These are phyloP conservation scores for Coniochaeta sp. DNA, from an alignment of 2,329 filamentous ascomycete genomes.

Conservation along the genomic window DNA sequence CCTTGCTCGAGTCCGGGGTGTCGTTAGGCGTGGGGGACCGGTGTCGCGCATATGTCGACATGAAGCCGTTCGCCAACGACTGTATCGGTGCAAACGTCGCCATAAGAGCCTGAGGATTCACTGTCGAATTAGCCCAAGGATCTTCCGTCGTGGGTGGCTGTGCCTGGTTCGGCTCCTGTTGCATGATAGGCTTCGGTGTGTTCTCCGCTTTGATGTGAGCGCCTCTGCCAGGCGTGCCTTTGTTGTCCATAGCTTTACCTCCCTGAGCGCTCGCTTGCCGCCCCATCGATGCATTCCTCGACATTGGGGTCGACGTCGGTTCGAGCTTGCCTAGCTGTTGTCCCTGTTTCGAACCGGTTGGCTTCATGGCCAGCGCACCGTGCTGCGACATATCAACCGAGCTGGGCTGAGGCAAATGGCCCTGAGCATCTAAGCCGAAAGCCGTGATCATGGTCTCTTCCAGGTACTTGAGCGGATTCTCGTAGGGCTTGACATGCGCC, in stretches of 20 bases:
- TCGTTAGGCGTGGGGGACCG: constrained; percentile 53
- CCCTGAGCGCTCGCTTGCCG: constrained; percentile 38
- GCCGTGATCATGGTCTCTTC: constrained; percentile 40
- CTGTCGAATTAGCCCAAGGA: constrained; percentile 30
- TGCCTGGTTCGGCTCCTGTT: constrained; percentile 16
- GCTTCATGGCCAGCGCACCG: constrained; percentile 28
- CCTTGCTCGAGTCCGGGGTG: constrained; percentile 58
- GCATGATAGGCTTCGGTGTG: constrained; percentile 22
- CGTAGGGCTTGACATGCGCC: constrained; percentile 49
- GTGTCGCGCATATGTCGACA: constrained; percentile 47
- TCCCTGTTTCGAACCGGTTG: constrained; percentile 38
- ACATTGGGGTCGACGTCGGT: constrained; percentile 39
- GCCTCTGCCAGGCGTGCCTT: constrained; percentile 9
- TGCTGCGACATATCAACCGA: constrained; percentile 15
- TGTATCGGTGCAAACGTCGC: constrained; percentile 33
- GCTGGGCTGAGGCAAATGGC: constrained; percentile 29
- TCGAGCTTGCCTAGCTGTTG: constrained; percentile 32
- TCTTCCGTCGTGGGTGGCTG: constrained; percentile 12
- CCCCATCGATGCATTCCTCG: constrained; percentile 43
- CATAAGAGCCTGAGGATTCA: constrained; percentile 47
- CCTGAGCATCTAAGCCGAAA: constrained; percentile 46
- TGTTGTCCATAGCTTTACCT: constrained; percentile 28
- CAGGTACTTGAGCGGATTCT: constrained; percentile 47
- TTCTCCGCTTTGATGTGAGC: constrained; percentile 19
- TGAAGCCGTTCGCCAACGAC: constrained; percentile 34